Evolutionary conservation across 495 filamentous ascomycete genomes (phyloP).

Genomic region (Tuber magnatum): DNA sequence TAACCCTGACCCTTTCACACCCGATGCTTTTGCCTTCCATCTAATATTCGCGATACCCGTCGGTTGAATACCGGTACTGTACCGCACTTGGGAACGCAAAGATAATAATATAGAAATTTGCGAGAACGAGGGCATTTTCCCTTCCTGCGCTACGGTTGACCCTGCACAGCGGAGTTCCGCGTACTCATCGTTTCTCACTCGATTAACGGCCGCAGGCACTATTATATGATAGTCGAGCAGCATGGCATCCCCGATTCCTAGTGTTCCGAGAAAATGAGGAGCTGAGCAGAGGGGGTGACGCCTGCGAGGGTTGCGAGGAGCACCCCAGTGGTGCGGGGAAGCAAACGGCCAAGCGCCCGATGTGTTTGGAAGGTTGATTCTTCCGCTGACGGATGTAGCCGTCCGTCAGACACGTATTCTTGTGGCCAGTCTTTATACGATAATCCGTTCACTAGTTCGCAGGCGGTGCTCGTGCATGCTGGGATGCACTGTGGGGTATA

Average conservation of each 20-base stretch:
- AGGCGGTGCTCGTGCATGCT: neutral
- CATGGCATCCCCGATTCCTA: neutral
- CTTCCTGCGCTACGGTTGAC: neutral
- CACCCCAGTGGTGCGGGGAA: neutral
- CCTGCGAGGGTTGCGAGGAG: neutral
- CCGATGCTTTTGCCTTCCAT: neutral
- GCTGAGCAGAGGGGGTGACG: neutral
- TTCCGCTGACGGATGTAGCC: neutral
- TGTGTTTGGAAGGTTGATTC: neutral
- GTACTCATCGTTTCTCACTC: neutral
- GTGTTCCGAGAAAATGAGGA: neutral
- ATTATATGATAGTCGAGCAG: neutral
- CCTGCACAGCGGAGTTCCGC: neutral
- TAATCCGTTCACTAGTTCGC: neutral
- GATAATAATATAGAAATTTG: neutral
- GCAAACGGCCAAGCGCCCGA: neutral
- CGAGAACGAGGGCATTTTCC: neutral
- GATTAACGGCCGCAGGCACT: neutral
- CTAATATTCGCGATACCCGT: slow-evolving; percentile 1
- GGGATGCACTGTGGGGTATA: neutral
- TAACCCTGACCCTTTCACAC: neutral
- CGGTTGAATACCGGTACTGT: neutral
- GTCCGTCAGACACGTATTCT: neutral
- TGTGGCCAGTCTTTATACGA: neutral
- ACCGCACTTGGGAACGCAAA: neutral